Conservation (phyloP, 2,329 filamentous ascomycete species). For the Ophiosphaerella herpotricha region DNA sequence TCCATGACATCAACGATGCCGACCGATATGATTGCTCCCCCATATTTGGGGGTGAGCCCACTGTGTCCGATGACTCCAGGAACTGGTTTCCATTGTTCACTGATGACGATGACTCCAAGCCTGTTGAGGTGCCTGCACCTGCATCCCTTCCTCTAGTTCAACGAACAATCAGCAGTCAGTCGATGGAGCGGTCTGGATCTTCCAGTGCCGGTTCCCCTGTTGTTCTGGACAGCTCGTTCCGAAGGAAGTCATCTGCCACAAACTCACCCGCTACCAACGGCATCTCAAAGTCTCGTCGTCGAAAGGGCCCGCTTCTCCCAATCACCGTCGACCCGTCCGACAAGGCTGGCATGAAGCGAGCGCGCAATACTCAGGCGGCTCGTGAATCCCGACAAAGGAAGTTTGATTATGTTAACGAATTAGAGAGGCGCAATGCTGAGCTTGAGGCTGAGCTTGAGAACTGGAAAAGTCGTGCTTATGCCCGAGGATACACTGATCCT, state of each 20-base stretch:
- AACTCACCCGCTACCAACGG: conserved; percentile 66
- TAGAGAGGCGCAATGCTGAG: conserved; percentile 74
- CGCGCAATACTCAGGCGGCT: conserved; percentile 89
- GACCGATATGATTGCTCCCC: conserved; percentile 74
- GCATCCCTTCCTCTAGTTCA: conserved; percentile 42
- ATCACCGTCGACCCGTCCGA: conserved; percentile 78
- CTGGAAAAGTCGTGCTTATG: conserved; percentile 48
- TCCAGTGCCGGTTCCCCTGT: conserved; percentile 45
- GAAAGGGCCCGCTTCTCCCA: conserved; percentile 78
- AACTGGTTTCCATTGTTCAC: conserved; percentile 77
- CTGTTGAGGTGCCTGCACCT: conserved; percentile 30
- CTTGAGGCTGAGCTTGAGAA: conserved; percentile 59
- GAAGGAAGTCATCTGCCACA: conserved; percentile 49
- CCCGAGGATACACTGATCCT: conserved; percentile 44
- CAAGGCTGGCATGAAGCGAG: conserved; percentile 84
- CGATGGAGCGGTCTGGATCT: conserved; percentile 41
- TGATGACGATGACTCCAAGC: conserved; percentile 50
- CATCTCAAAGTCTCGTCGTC: conserved; percentile 70
- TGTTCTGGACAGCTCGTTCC: conserved; percentile 41
- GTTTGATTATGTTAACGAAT: conserved; percentile 72
- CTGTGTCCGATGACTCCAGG: conserved; percentile 56
- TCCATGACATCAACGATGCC: conserved; percentile 54
- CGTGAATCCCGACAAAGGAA: conserved; percentile 92
- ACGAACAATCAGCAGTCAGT: conserved; percentile 47
- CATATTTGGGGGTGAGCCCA: conserved; percentile 64